Base-by-base conservation (phyloP, 371 early-diverging fungal genomes). In the Mortierella sp. region DNA sequence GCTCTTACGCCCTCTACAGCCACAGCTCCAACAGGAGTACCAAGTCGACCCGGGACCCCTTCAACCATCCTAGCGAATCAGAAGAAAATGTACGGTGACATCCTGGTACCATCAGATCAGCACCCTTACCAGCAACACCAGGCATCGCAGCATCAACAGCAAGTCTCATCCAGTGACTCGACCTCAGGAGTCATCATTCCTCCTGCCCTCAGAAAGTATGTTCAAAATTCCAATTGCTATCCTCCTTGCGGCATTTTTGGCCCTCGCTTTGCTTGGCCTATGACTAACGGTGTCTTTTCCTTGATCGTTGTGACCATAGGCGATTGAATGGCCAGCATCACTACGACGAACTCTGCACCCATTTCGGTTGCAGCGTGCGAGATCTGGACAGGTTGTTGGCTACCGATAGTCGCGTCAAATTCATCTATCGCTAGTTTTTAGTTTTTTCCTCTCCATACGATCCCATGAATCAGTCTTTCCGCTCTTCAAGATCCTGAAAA, bases 261-360 rank as follows among this genome's bases (percentile, higher is more conserved):
- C 26, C 21, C 10, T 43, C 16, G 21, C 53, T 2, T 8, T 34
- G 10, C 13, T 71, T 9, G n/a, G 13, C 10, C 21, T 16, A 11
- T 51, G 3, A 10, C 48, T 67, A 19, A 67, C 40, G 21, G 5
- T 34, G 34, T 13, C 4, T 21, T 31, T 37, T 24, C 3, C 3
- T 40, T 67, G 24, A 67, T 37, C 34, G 34, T 34, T 5, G 34
- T 34, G 61, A 3, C 34, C 19, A 34, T 76, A 90, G 89, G 53
- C 73, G 88, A 51, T 79, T 96, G 46, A 91, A 95, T 79, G 96
- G 96, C 3, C 82, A 83, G 26, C 93, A 93, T 53, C 95, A 95
- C 76, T 95, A 92, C 40, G 96, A 96, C 72, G 91, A 93, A 71
- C 91, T 95, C 16, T 94, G 95, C 79, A 94, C 94, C 2, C 89